Percentiles rank a stretch among this genome's conserved stretches.
Evolutionary conservation across 371 early-diverging fungal species (phyloP).

Genomic region (Phascolomyces articulosus): DNA sequence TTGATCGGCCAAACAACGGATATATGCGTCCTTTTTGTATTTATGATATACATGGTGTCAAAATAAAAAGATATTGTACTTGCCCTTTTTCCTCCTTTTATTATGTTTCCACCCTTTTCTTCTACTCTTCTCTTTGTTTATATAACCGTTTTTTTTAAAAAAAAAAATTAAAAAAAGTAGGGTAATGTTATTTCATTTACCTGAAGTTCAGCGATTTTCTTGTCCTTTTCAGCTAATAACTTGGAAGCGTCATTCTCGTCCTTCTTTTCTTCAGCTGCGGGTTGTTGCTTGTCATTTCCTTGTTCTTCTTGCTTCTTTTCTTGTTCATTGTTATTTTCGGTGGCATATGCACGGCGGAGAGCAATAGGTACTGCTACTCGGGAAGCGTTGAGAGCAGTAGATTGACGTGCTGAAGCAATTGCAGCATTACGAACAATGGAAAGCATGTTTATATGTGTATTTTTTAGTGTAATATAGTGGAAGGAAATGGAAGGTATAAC

Average conservation of each 20-base stretch:
- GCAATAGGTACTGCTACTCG: conserved; percentile 8
- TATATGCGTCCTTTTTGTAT: conserved; percentile 64
- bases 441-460: conserved; percentile 17
- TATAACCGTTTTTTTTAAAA: neutral
- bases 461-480: too few species aligned
- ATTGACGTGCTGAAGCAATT: conserved; percentile 19
- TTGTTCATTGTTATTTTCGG: conserved; percentile 25
- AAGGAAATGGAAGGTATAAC: too few species aligned
- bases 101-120: neutral
- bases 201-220: conserved; percentile 81
- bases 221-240: conserved; percentile 72
- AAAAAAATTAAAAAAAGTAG: neutral
- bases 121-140: neutral
- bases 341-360: conserved; percentile 31
- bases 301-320: conserved; percentile 24
- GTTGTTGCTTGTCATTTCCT: conserved; percentile 4
- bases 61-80: neutral
- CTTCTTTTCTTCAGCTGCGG: conserved; percentile 26
- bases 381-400: conserved; percentile 9
- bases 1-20: conserved; percentile 93
- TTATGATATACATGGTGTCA: neutral
- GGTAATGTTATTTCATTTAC: conserved; percentile 39
- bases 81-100: neutral
- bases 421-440: conserved; percentile 26
- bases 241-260: conserved; percentile 33